Evolutionary conservation across 2,329 filamentous ascomycete species (phyloP), one percentile per base, ranked within the genome.

Genomic region (Aspergillus thermomutatus): DNA sequence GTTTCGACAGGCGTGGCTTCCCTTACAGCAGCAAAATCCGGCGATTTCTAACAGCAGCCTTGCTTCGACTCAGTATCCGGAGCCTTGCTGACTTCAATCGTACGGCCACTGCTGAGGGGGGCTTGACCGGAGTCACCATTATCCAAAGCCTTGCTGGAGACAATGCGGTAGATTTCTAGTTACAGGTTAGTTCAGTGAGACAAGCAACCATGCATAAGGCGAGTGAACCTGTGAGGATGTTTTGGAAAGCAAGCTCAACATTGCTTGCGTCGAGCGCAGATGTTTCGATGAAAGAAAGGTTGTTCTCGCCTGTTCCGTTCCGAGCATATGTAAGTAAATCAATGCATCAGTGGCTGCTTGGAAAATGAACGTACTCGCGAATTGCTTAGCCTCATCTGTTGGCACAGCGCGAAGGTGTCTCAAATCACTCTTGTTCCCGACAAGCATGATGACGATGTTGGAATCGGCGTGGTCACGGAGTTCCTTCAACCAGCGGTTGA

Each of bases 381-480:
- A 99, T 62, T 91, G 84, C 81, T 97, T 99, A 68, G 93, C 94
- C 79, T 97, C 93, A 74, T 99, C 94, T 59, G 94, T 99, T 52
- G 94, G 92, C 66, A 99, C 94, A 65, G 94, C 94, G 75, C 94
- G 87, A 72, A 99, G 83, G 80, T 99, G 94, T 79, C 92, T 90
- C 88, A 97, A 89, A 96, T 99, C 94, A 78, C 92, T 97, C 89
- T 99, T 99, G 87, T 99, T 99, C 77, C 94, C 94, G 55, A 97
- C 94, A 71, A 99, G 83, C 94, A 99, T 99, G 76, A 99, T 99
- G 70, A 99, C 92, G 71, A 97, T 97, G 81, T 97, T 97, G 70
- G 92, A 92, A 76, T 99, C 94, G 68, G 94, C 94, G 78, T 99
- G 92, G 74, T 97, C 94, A 70, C 94, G 87, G 73, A 99, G 84